These are phyloP conservation scores for Trypanosoma boissoni DNA, from an alignment of 208 protist species.

Conservation along the genomic window DNA sequence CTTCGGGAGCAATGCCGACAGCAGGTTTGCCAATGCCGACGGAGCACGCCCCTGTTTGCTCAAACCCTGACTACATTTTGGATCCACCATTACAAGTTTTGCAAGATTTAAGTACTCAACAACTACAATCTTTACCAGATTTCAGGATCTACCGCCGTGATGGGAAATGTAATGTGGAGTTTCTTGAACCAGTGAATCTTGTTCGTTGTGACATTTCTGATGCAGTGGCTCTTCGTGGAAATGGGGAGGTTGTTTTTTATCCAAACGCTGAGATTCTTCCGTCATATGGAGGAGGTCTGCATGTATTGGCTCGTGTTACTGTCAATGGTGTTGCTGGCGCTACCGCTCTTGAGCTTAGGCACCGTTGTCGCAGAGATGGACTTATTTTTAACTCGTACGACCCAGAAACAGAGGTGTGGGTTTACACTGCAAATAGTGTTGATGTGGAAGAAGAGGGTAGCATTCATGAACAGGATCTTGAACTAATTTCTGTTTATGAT, in stretches of 20 bases:
- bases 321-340: conserved; percentile 52
- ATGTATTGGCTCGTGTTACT: conserved; percentile 60
- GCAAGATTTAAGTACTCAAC: conserved; percentile 31
- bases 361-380: conserved; percentile 26
- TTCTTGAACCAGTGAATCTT: conserved; percentile 83
- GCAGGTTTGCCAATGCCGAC: no score
- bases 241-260: conserved; percentile 70
- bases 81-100: conserved; percentile 59
- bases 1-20: no score
- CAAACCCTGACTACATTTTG: conserved; percentile 50
- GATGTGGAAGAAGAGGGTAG: conserved; percentile 9
- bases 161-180: conserved; percentile 56
- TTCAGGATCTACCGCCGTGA: conserved; percentile 63
- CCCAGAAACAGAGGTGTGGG: conserved; percentile 26
- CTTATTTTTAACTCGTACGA: conserved; percentile 46
- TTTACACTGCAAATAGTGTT: conserved; percentile 32
- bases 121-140: conserved; percentile 47
- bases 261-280: conserved; percentile 31
- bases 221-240: conserved; percentile 40
- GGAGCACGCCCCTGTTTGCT: conserved; percentile 52
- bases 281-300: conserved; percentile 38
- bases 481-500: conserved; percentile 10
- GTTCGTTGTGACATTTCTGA: conserved; percentile 64
- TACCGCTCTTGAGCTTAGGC: conserved; percentile 33
- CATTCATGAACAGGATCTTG: conserved; percentile 14